A percentile compares a stretch with the other conserved stretches of the same genome.
Evolutionary conservation across 495 filamentous ascomycete species (phyloP).

Genomic region (Penicillium lagena): DNA sequence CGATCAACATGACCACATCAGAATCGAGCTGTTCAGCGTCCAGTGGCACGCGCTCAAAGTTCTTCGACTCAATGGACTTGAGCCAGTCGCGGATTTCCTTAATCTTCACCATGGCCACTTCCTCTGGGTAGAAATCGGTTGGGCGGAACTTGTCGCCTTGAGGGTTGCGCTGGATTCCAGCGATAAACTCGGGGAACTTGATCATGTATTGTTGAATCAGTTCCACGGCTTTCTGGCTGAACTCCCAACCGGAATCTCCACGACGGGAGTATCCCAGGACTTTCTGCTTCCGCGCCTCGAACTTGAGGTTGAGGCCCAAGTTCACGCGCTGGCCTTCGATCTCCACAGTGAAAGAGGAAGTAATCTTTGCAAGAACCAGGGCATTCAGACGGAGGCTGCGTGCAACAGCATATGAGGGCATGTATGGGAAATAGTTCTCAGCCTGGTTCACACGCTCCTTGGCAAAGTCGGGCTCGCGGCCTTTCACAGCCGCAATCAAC

Average conservation of each 20-base stretch:
- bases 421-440: constrained; percentile 65
- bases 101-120: constrained; percentile 53
- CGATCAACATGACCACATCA: constrained; percentile 75
- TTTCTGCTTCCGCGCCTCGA: constrained; percentile 90
- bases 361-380: constrained; percentile 89
- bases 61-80: constrained; percentile 80
- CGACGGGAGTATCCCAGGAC: constrained; percentile 93
- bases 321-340: constrained; percentile 76
- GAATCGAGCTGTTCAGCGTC: constrained; percentile 96
- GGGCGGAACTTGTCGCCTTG: constrained; percentile 69
- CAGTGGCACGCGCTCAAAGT: constrained; percentile 86
- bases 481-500: constrained; percentile 60
- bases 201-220: constrained; percentile 85
- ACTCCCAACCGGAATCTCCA: constrained; percentile 84
- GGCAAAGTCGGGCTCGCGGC: constrained; percentile 76
- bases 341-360: constrained; percentile 80
- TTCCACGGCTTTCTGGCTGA: constrained; percentile 74
- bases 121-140: constrained; percentile 78
- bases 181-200: constrained; percentile 91
- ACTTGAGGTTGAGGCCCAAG: constrained; percentile 92
- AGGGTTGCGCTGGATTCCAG: constrained; percentile 71
- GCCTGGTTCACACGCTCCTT: constrained; percentile 60
- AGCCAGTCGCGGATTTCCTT: constrained; percentile 89
- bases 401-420: constrained; percentile 80
- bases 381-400: constrained; percentile 75